Base-by-base conservation (phyloP, 2,329 filamentous ascomycete genomes). In the Monosporascus sp. region DNA sequence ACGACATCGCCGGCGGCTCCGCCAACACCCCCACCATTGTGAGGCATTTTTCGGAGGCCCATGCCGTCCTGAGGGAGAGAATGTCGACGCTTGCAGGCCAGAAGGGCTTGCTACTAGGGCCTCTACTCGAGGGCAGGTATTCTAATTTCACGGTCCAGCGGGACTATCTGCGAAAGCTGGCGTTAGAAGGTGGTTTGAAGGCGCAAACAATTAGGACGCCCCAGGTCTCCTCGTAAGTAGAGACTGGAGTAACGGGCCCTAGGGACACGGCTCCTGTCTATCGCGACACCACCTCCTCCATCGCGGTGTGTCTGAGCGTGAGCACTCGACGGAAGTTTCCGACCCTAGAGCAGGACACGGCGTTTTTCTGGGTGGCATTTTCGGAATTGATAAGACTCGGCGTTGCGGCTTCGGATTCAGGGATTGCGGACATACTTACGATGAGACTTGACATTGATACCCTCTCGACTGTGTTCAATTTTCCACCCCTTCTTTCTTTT, bases 1-100 rank as follows among this genome's bases (percentile, higher is more conserved):
- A 97, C 68, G 94, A 99, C 65, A 94, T 99, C 26, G 87, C 94
- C 0, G 91, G 91, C 9, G 92, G 92, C 9, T 94, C 91, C 0
- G 80, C 77, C 46, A 88, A 90, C 59, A 89, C 88, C 7, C 60
- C 71, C 0, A 75, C 81, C 8, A 88, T 97, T 48, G 75, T 90
- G 59, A 67, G 76, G n/a, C 77, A 79, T 14, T 97, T 99, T 68
- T 74, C 80, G 1, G 73, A 84, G 2, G 88, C 89, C 0, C 81
- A 85, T 64, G 64, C 75, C 9, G 68, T 69, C 2, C 71, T 96
- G 17, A 74, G 78, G 47, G 68, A 79, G 3, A 79, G 82, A 34
- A 85, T 93, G 77, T 66, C 63, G 11, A 68, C 80, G 5, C 64
- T 88, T 2, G 68, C 73, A 0, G 61, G 66, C 9, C 62, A 68